Percentiles rank a stretch among this genome's conserved stretches.
phyloP scores from a whole-genome alignment of 2,329 filamentous ascomycete genomes.

The Aspergillus latus region DNA sequence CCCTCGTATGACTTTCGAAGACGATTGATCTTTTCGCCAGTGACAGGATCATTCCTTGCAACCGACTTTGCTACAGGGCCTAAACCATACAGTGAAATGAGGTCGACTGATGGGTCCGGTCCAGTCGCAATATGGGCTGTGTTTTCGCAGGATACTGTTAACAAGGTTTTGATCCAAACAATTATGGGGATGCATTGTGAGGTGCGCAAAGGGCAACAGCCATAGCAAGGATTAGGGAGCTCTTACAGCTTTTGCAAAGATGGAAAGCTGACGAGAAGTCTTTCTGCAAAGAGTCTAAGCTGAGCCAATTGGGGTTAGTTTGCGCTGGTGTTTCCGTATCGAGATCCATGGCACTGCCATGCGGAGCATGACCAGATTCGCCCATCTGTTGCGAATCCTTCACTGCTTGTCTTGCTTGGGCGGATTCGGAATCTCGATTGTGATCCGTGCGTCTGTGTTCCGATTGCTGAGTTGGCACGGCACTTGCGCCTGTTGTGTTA shows the following conservation, averaged over 20 bases:
- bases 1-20: slow-evolving; percentile 57
- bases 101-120: slow-evolving; percentile 59
- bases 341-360: slow-evolving; percentile 42
- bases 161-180: slow-evolving; percentile 38
- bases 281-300: slow-evolving; percentile 46
- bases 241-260: slow-evolving; percentile 53
- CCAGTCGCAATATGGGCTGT: slow-evolving; percentile 51
- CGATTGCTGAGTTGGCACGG: slow-evolving; percentile 22
- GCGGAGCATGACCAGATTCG: slow-evolving; percentile 15
- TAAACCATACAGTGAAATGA: slow-evolving; percentile 60
- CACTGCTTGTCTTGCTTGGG: slow-evolving; percentile 19
- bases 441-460: slow-evolving; percentile 38
- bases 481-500: slow-evolving; percentile 19
- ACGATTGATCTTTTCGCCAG: slow-evolving; percentile 66
- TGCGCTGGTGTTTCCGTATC: slow-evolving; percentile 30
- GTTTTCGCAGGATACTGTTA: slow-evolving; percentile 39
- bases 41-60: slow-evolving; percentile 58
- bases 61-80: slow-evolving; percentile 58
- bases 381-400: slow-evolving; percentile 25
- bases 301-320: slow-evolving; percentile 29
- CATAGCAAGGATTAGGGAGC: slow-evolving; percentile 40
- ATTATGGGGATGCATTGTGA: slow-evolving; percentile 27
- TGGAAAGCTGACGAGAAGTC: slow-evolving; percentile 50
- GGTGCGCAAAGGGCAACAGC: slow-evolving; percentile 25
- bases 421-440: slow-evolving; percentile 29